These are phyloP conservation scores for Desmodesmus armatus DNA, from an alignment of 139 green algal species.

Conservation along the genomic window DNA sequence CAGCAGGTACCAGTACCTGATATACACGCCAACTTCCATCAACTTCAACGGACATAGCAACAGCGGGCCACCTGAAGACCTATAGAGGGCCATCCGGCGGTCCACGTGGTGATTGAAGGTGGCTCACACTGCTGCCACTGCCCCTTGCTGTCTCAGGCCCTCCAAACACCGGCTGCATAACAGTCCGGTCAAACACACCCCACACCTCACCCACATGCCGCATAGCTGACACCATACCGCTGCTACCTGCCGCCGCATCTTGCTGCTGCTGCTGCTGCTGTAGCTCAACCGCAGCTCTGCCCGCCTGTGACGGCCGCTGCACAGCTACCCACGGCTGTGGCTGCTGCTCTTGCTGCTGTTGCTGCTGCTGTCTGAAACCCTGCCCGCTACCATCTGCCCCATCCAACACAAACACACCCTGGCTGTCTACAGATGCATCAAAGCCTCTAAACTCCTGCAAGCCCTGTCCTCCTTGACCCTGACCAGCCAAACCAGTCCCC, in stretches of 20 bases:
- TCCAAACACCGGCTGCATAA: constrained; percentile 69
- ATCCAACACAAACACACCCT: background rate
- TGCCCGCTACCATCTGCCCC: no score
- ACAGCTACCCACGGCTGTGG: background rate
- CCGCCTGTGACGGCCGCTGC: background rate
- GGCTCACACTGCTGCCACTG: no score
- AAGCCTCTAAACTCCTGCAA: background rate
- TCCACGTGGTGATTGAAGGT: no score
- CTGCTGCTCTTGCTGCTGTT: background rate
- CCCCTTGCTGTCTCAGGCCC: constrained; percentile 47
- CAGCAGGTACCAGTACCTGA: no score
- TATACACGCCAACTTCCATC: no score
- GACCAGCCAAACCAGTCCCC: background rate
- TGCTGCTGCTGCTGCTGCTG: background rate
- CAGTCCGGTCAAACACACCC: constrained; percentile 57
- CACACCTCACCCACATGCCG: constrained; percentile 45
- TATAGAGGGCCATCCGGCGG: no score
- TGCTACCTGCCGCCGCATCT: background rate
- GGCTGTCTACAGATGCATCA: background rate
- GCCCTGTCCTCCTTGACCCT: background rate
- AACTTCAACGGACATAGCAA: no score
- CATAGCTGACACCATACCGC: constrained; percentile 21
- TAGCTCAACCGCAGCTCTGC: background rate
- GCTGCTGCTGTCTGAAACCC: background rate
- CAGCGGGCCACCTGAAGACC: no score